Base-by-base conservation (phyloP, 2,329 filamentous ascomycete genomes). In the Trichoderma sp. region DNA sequence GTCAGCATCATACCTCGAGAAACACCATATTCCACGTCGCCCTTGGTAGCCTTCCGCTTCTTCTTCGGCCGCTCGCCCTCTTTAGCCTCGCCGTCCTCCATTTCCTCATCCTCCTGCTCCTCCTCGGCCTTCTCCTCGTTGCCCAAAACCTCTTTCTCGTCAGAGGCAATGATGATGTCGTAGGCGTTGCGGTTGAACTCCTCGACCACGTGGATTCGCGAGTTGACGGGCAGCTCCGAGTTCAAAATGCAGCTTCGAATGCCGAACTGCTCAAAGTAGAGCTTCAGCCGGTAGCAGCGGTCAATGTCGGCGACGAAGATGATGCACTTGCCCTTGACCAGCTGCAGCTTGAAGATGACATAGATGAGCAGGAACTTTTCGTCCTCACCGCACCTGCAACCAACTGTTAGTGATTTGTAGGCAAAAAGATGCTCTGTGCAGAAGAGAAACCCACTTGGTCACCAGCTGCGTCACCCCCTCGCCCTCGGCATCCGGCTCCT, bases 141-240 rank as follows among this genome's bases (percentile, higher is more conserved):
- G 14, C 90, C 92, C 12, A 97, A 77, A 12, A 96, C 86, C 74
- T 96, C 93, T 69, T 91, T 90, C 74, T 97, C 93, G 71, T 99
- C 95, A 0, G 92, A 93, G 0, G 95, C 95, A 72, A 99, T 97
- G 70, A 99, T 93, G 68, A 98, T 97, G 72, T 99, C 94, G 82
- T 99, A 99, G 7, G 98, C 88, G 61, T 92, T 91, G 78, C 91
- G 91, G 80, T 98, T 99, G 79, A 99, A 99, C 76, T 98, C 93
- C 72, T 98, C 91, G 3, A 99, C 94, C 2, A 97, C 93, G 74
- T 99, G 94, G 45, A 97, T 88, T 66, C 95, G 85, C 1, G 91
- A 95, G 73, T 97, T 97, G 69, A 98, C 89, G 0, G 95, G 95
- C 43, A 99, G 79, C 74, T 99, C 94, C 1, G 92, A 95, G 79